Evolutionary conservation across 2,329 filamentous ascomycete genomes (phyloP), one percentile per base, ranked within the genome.

Genomic region (Penicillium sclerotigenum): DNA sequence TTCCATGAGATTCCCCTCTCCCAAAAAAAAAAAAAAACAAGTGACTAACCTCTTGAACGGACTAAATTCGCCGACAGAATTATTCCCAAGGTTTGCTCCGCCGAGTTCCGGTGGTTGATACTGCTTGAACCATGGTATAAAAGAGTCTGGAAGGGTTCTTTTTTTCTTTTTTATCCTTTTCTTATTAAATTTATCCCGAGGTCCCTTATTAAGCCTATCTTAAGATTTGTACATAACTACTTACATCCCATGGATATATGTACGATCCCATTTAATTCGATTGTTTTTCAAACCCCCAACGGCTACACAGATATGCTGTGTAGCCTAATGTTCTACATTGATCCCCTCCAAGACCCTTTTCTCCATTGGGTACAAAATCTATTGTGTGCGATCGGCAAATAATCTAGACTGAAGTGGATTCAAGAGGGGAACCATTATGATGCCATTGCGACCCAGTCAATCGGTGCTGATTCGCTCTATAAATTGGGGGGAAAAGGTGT

Each of bases 91-190:
- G 43, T 24, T 10, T 34, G 2, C 54, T 60, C 61, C 61, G 61
- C 48, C 29, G 11, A 26, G 63, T 61, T 63, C 63, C 63, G 61
- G 50, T 56, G 63, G 61, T 60, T 59, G 58, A 64, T 56, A 54
- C 11, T 28, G 18, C 3, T 13, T 41, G 33, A 57, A 41, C 60
- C 59, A 50, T 46, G 60, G 60, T 38, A 40, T 1, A 3, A 0
- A n/a, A 34, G 18, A 50, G 36, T 53, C 54, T 57, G 48, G 57
- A 57, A 58, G 45, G 29, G 9, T 28, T 53, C 54, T 22, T 22
- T 43, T 31, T 7, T 36, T 31, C 11, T 52, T 29, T 11, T 26
- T 13, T n/a, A n/a, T 20, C 16, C 22, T 34, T 26, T 5, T 18
- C n/a, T n/a, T n/a, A n/a, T n/a, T n/a, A n/a, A n/a, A n/a, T n/a